phyloP scores from a whole-genome alignment of 306 rosid species.

The Ziziphus jujuba region DNA sequence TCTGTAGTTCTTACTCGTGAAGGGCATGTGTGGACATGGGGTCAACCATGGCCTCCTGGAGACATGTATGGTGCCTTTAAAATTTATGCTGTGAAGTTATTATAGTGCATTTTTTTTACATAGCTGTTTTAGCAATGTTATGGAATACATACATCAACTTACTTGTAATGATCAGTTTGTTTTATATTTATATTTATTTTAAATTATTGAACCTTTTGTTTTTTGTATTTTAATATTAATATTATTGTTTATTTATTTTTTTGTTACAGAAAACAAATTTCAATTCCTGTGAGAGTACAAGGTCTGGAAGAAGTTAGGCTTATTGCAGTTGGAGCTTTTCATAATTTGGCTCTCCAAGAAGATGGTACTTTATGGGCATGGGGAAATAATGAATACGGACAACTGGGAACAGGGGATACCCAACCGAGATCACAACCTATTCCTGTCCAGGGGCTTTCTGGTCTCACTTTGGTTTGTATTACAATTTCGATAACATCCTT shows the following conservation, averaged over 20 bases:
- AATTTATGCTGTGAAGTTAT: constrained; percentile 14
- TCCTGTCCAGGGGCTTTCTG: constrained; percentile 90
- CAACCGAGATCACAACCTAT: constrained; percentile 98
- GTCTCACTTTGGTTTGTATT: constrained; percentile 71
- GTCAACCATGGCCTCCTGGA: constrained; percentile 99
- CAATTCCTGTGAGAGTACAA: constrained; percentile 94
- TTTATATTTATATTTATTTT: background rate
- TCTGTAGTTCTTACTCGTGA: constrained; percentile 94
- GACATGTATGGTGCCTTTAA: constrained; percentile 64
- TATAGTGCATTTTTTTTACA: constrained; percentile 4
- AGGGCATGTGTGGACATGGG: constrained; percentile 99
- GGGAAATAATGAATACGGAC: constrained; percentile 99
- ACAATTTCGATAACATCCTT: background rate
- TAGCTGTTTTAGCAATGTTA: background rate
- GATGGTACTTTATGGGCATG: constrained; percentile 97
- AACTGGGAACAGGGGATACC: constrained; percentile 99
- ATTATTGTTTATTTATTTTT: constrained; percentile 13
- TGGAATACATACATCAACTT: constrained; percentile 5
- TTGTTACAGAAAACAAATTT: constrained; percentile 73
- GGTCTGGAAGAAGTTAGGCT: constrained; percentile 89
- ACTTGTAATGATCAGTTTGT: constrained; percentile 10
- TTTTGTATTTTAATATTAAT: no score
- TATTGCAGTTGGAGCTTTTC: constrained; percentile 98
- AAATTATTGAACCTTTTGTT: background rate
- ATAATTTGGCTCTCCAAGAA: constrained; percentile 95